Evolutionary conservation across 2,329 filamentous ascomycete species (phyloP).

Genomic region (Sarocladium oryzae): DNA sequence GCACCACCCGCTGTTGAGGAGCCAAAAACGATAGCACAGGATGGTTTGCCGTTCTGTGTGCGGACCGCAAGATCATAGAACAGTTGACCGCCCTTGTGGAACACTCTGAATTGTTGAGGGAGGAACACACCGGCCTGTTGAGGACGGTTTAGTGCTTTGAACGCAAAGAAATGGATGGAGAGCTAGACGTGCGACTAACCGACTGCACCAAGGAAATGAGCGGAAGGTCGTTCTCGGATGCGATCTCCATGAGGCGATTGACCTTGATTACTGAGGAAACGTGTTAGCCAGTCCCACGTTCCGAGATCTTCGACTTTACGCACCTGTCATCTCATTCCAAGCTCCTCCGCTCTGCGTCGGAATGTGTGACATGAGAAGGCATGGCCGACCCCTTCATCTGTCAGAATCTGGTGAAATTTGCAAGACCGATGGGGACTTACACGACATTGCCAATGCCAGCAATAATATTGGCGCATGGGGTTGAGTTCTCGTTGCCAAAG

Average conservation of each 20-base stretch:
- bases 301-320: no score
- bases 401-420: no score
- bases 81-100: conserved; percentile 29
- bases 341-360: conserved; percentile 34
- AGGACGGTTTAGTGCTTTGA: no score
- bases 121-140: conserved; percentile 29
- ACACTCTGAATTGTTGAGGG: conserved; percentile 37
- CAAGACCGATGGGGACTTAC: no score
- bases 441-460: conserved; percentile 29
- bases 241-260: conserved; percentile 20
- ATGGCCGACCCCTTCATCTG: conserved; percentile 23
- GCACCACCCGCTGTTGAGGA: conserved; percentile 33
- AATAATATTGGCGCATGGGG: conserved; percentile 29
- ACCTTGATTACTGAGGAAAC: conserved; percentile 28
- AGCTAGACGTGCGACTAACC: conserved; percentile 16
- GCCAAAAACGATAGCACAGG: conserved; percentile 37
- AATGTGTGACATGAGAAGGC: conserved; percentile 33
- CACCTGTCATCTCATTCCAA: conserved; percentile 34
- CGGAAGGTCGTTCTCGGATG: conserved; percentile 32
- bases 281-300: neutral
- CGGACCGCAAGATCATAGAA: conserved; percentile 34
- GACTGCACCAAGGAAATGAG: conserved; percentile 33
- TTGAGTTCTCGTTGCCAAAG: conserved; percentile 25
- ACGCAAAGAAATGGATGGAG: no score
- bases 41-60: conserved; percentile 28